Evolutionary conservation across 495 filamentous ascomycete genomes (phyloP), one percentile per base, ranked within the genome.

Genomic region (Pseudotulostoma volvatum): DNA sequence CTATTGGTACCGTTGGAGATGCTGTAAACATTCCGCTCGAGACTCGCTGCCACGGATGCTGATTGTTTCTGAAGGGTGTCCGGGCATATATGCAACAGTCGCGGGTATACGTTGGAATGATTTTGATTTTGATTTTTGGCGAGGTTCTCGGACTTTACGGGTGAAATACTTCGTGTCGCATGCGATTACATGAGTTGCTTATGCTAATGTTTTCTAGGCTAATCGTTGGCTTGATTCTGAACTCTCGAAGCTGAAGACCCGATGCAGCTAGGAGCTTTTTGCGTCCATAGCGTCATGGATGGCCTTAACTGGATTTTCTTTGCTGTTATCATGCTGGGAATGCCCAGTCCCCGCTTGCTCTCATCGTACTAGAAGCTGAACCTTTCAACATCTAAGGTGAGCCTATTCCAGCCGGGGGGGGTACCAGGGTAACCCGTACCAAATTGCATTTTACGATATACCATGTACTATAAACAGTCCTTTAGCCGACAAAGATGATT

Each of bases 91-190:
- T 99, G 87, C 74, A 78, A 45, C 90, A 99, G 60, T 87, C 79
- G 15, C 75, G 87, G 37, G 77, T 99, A 33, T 99, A 94, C 49
- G 90, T 99, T 25, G 90, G 90, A 57, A 94, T 96, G 90, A 88
- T 97, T 41, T 57, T 97, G 49, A 95, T 97, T 44, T 69, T 97
- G 47, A 97, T 97, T 73, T 97, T 97, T 54, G 88, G 82, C 35
- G 90, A 99, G 68, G 90, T 99, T 15, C 59, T 99, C 46, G 90
- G 90, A 48, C 77, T 99, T 31, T 99, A 99, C 53, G 92, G 92
- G 80, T 92, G 72, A 46, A 80, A 67, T 42, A 20, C 39, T 18
- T 11, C 23, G 28, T 3, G n/a, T 21, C 16, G 32, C 4, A 9
- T 8, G 19, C 9, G 7, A n/a, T n/a, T n/a, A n/a, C n/a, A n/a